Evolutionary conservation across 202 grass and related monocot species (phyloP), one percentile per base, ranked within the genome.

Genomic region (Cymbopogon flexuosus): DNA sequence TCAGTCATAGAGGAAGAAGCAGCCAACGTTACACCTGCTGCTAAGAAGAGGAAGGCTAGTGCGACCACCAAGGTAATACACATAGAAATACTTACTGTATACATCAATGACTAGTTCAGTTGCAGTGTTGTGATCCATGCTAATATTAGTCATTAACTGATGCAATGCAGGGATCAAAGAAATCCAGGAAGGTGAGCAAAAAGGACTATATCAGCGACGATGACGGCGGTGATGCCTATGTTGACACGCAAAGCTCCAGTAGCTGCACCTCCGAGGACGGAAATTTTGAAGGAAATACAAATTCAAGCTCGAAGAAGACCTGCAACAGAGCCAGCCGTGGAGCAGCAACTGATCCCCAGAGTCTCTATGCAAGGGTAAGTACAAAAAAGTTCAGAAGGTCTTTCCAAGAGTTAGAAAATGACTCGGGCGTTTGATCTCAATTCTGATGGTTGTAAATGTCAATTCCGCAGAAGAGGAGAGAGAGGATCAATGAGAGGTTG

Each of bases 401-500:
- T 64, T 39, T 4, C 3, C 42, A 15, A 7, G 16, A 56, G 18
- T 57, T 79, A 65, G 29, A 57, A 57, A 31, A 23, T 76, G 39
- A 11, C 43, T 85, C 1, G 29, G 60, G 18, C 24, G 7, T 39
- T 29, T 81, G 8, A 22, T 70, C 37, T 81, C 73, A 77, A 90
- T 87, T 78, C 54, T 83, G 35, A 90, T 46, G 40, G 2, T 18
- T 83, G 40, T 69, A 63, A 63, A 76, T 79, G 13, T 62, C 0
- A 30, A 84, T 86, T 87, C 49, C 83, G 77, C 89, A 97, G 94
- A 97, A 94, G 57, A 90, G 94, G 82, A 94, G 94, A 89, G 94
- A 97, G 72, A 94, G 90, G 85, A 97, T 97, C 85, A 97, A 97
- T 52, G 87, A 91, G 71, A 93, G 91, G 79, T 10, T 97, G 84